Conservation (phyloP, 345 rosid genomes). For the Raphanus sativus region DNA sequence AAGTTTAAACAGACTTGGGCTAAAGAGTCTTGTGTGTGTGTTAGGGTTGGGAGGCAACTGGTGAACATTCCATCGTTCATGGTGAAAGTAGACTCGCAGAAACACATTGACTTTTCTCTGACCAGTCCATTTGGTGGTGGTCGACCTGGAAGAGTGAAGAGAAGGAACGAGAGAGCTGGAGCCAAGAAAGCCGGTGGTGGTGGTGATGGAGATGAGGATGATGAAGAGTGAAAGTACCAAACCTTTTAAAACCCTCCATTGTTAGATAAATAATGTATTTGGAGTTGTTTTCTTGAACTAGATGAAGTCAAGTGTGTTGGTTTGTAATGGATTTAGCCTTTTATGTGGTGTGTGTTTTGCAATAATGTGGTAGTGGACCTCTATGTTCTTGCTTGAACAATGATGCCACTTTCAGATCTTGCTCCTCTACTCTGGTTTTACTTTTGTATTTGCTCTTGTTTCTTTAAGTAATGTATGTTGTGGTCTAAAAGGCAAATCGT, state of each 20-base stretch:
- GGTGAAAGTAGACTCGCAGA: conserved; percentile 47
- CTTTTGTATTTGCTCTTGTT: neutral
- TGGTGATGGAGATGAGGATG: conserved; percentile 65
- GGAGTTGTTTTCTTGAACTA: neutral
- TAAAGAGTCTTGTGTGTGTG: neutral
- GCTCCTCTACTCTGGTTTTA: too few relatives aligned
- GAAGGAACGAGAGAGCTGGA: conserved; percentile 44
- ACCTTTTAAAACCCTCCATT: neutral
- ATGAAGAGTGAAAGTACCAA: conserved; percentile 43
- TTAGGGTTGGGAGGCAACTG: conserved; percentile 48
- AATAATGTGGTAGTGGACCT: neutral
- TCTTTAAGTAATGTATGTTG: neutral
- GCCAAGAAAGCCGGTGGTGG: conserved; percentile 51
- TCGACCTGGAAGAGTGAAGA: conserved; percentile 49
- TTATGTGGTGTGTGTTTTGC: neutral
- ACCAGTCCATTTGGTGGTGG: conserved; percentile 53
- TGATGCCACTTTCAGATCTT: conserved; percentile 9
- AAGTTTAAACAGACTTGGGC: neutral
- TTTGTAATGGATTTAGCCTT: conserved; percentile 7
- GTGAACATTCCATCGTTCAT: conserved; percentile 49
- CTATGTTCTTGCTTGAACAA: neutral
- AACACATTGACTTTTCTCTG: conserved; percentile 44
- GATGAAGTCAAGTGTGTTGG: conserved; percentile 9
- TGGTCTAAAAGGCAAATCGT: neutral
- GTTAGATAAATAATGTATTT: neutral